These are phyloP conservation scores for Adenanthera pavonina DNA, from an alignment of 306 rosid species.

Conservation along the genomic window DNA sequence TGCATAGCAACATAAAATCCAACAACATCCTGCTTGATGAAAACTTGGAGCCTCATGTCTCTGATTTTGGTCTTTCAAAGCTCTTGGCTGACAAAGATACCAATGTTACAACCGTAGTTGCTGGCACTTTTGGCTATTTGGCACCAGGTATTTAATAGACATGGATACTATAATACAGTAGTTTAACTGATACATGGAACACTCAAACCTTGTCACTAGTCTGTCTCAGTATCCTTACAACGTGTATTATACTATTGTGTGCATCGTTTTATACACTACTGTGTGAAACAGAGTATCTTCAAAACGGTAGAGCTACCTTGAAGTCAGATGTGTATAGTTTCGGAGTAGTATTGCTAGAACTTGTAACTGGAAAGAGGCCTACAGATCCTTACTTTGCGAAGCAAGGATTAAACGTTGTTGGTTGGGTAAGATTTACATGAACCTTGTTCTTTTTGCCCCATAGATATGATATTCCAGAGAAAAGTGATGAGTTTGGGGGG, in stretches of 20 bases:
- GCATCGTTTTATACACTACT: neutral
- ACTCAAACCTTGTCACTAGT: neutral
- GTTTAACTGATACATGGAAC: neutral
- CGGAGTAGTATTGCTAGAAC: slow-evolving; percentile 94
- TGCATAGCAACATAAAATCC: slow-evolving; percentile 92
- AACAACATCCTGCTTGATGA: slow-evolving; percentile 92
- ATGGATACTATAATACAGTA: neutral
- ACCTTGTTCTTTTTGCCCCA: neutral
- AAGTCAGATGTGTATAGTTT: slow-evolving; percentile 97
- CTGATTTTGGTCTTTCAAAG: slow-evolving; percentile 96
- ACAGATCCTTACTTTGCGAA: slow-evolving; percentile 86
- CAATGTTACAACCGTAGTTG: slow-evolving; percentile 96
- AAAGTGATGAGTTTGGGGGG: neutral
- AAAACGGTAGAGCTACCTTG: slow-evolving; percentile 95
- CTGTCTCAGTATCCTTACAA: too few species aligned
- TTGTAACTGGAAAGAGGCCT: slow-evolving; percentile 97
- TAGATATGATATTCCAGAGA: neutral
- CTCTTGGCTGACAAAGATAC: slow-evolving; percentile 94
- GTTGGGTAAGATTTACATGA: slow-evolving; percentile 74
- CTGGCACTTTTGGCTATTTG: slow-evolving; percentile 96
- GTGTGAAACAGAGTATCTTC: slow-evolving; percentile 72
- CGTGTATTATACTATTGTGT: neutral
- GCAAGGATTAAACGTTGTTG: slow-evolving; percentile 90
- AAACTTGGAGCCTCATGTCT: slow-evolving; percentile 83
- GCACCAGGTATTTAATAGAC: slow-evolving; percentile 75